Conservation (phyloP, 2,329 filamentous ascomycete genomes). For the Cytospora mali region DNA sequence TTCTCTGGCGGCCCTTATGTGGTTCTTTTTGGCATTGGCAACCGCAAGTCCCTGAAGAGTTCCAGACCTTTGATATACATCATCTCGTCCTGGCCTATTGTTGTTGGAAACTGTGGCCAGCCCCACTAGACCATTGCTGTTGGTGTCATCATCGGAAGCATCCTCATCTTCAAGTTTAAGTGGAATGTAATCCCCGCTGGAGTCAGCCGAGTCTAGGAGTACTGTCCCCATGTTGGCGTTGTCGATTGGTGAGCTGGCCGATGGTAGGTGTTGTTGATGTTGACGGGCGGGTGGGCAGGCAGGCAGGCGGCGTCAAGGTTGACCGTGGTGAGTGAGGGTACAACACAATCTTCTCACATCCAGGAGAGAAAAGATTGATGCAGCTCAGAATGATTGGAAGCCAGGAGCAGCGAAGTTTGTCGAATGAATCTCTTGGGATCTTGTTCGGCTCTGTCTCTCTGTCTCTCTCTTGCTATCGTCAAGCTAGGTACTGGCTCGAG, state of each 20-base stretch:
- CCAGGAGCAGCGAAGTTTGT: constrained; percentile 43
- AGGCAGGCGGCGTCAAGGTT: constrained; percentile 6
- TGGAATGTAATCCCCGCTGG: constrained; percentile 12
- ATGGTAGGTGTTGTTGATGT: constrained; percentile 5
- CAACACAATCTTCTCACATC: constrained; percentile 36
- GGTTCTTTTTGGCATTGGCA: constrained; percentile 14
- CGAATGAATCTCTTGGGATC: constrained; percentile 38
- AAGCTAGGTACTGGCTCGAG: constrained; percentile 67
- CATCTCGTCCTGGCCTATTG: constrained; percentile 12
- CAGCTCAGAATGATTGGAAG: constrained; percentile 39
- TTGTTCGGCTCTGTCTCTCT: constrained; percentile 35
- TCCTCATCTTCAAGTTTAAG: constrained; percentile 17
- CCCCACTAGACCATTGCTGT: background rate
- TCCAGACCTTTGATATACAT: constrained; percentile 4
- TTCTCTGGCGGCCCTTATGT: constrained; percentile 3
- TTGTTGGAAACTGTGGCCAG: constrained; percentile 11
- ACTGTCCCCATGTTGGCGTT: constrained; percentile 15
- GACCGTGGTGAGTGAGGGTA: constrained; percentile 14
- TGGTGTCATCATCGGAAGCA: constrained; percentile 16
- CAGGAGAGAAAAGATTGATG: constrained; percentile 40
- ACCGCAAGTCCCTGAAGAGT: background rate
- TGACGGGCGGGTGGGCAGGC: background rate
- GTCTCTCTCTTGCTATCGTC: constrained; percentile 67
- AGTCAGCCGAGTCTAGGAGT: constrained; percentile 10
- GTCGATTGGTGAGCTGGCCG: constrained; percentile 1